A percentile compares a stretch with the other conserved stretches of the same genome.
phyloP scores from a whole-genome alignment of 2,329 filamentous ascomycete species.

The Cercospora sp. region DNA sequence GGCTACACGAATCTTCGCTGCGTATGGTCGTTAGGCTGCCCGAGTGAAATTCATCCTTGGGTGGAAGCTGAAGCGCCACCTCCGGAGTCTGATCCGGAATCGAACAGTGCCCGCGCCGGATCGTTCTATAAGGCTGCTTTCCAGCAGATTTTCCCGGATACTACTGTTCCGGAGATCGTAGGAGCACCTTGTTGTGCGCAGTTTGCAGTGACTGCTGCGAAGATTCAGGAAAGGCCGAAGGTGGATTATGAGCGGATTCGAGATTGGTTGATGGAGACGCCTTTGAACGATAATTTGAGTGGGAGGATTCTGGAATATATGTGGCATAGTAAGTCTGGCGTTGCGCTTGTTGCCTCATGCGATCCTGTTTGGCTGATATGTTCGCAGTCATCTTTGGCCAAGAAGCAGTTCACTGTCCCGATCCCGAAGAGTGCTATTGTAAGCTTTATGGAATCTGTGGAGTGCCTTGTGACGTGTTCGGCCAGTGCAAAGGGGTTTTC shows the following conservation, averaged over 20 bases:
- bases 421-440: constrained; percentile 17
- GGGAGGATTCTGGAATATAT: constrained; percentile 59
- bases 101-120: constrained; percentile 48
- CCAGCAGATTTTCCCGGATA: constrained; percentile 49
- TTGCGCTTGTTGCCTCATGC: not conserved
- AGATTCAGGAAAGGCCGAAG: constrained; percentile 48
- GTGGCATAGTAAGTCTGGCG: constrained; percentile 53
- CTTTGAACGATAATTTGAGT: constrained; percentile 50
- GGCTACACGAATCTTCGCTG: constrained; percentile 59
- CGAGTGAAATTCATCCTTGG: constrained; percentile 51
- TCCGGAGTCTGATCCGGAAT: constrained; percentile 13
- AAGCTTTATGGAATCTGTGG: constrained; percentile 12
- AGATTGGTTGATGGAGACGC: constrained; percentile 52
- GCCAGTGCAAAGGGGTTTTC: constrained; percentile 9
- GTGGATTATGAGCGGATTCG: constrained; percentile 52
- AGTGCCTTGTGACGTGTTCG: constrained; percentile 7
- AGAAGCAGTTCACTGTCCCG: constrained; percentile 10
- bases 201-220: constrained; percentile 53
- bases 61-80: constrained; percentile 37
- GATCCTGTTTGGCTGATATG: not conserved
- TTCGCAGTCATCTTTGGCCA: constrained; percentile 18
- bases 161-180: constrained; percentile 46
- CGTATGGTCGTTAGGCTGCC: constrained; percentile 55
- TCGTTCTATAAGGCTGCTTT: constrained; percentile 53
- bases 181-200: constrained; percentile 58